Evolutionary conservation across 495 filamentous ascomycete species (phyloP).

Genomic region (Cudoniella acicularis): DNA sequence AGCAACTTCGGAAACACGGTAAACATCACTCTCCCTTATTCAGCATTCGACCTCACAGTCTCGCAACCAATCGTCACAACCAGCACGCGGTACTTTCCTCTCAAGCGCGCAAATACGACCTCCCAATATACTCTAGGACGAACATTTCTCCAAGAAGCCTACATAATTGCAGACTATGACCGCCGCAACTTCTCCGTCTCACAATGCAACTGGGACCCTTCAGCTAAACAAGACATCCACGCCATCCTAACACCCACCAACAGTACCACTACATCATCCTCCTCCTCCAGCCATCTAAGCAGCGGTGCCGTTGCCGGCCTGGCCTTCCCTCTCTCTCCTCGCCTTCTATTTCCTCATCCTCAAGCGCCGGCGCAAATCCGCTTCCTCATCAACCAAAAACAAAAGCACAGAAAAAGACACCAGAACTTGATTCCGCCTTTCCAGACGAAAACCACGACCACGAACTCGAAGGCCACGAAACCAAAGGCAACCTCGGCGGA

Average conservation of each 20-base stretch:
- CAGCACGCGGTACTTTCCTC: constrained; percentile 33
- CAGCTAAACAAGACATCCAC: background rate
- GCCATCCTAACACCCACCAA: background rate
- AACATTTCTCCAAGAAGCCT: constrained; percentile 52
- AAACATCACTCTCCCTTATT: constrained; percentile 47
- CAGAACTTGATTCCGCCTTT: too few relatives aligned
- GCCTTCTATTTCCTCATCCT: too few relatives aligned
- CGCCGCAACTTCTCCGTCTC: background rate
- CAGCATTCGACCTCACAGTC: constrained; percentile 44
- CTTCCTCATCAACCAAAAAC: too few relatives aligned
- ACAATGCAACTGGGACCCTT: background rate
- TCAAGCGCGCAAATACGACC: constrained; percentile 43
- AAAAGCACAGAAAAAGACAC: too few relatives aligned
- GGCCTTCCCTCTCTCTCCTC: too few relatives aligned
- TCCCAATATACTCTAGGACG: constrained; percentile 51
- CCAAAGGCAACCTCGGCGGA: too few relatives aligned
- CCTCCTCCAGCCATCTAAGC: too few relatives aligned
- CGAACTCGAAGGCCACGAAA: too few relatives aligned
- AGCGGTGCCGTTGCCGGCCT: too few relatives aligned
- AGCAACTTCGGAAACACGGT: constrained; percentile 29
- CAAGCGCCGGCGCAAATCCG: too few relatives aligned
- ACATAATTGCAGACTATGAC: background rate
- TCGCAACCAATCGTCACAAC: constrained; percentile 36
- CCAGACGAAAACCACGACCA: too few relatives aligned
- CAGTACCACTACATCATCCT: background rate